phyloP scores from a whole-genome alignment of 2,329 filamentous ascomycete genomes.

The Neopestalotiopsis rosae region DNA sequence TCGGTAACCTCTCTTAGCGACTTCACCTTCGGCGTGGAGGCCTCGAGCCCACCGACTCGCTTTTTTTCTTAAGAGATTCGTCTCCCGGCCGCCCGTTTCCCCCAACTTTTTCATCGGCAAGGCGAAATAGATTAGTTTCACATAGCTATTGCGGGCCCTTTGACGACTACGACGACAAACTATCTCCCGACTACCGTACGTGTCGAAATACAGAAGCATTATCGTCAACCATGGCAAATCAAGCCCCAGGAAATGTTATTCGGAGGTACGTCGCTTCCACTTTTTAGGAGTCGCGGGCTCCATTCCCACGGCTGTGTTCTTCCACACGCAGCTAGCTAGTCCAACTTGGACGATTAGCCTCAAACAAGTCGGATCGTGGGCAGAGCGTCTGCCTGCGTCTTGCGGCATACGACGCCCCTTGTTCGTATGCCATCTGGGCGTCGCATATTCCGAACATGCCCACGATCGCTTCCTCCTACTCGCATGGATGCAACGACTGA shows the following conservation, averaged over 20 bases:
- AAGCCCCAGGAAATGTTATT: conserved; percentile 47
- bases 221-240: conserved; percentile 34
- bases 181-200: background rate
- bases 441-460: background rate
- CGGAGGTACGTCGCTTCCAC: conserved; percentile 39
- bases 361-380: background rate
- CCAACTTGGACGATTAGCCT: background rate
- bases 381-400: background rate
- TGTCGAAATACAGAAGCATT: background rate
- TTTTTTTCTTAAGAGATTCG: background rate
- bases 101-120: background rate
- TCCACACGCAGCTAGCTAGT: too few species aligned
- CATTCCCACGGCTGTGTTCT: too few species aligned
- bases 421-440: background rate
- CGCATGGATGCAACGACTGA: conserved; percentile 9
- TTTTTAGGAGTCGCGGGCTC: background rate
- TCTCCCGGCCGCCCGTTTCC: background rate
- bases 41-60: conserved; percentile 20
- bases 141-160: background rate
- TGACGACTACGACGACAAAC: background rate
- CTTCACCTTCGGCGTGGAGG: conserved; percentile 19
- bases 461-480: background rate
- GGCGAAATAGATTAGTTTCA: background rate
- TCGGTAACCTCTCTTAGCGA: conserved; percentile 3
- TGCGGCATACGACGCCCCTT: background rate